Evolutionary conservation across 2,329 filamentous ascomycete genomes (phyloP), one percentile per base, ranked within the genome.

Genomic region (Phoma sp.): DNA sequence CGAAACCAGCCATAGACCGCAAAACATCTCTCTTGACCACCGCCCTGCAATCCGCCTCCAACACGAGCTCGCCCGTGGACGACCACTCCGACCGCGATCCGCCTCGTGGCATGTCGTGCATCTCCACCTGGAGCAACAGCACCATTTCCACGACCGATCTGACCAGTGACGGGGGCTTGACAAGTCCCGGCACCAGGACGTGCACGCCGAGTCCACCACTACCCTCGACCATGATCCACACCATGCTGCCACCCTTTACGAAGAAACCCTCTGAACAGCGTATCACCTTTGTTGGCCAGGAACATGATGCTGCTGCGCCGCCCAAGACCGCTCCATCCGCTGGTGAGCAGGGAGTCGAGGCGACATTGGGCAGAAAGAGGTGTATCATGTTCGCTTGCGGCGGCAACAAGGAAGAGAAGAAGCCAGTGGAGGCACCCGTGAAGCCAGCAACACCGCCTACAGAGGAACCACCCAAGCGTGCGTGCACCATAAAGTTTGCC

Each of bases 381-480:
- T 94, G 91, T 75, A 97, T 98, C 64, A 94, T 90, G 56, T 98
- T 98, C 74, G 92, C 92, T 31, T 98, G 94, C 73, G 88, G 85
- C 32, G 61, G 61, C 27, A 74, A 75, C 70, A 81, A 85, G 7
- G 77, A 78, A 24, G 67, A 75, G 27, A 81, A 79, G 61, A 74
- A 77, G 45, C 57, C 47, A 36, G 57, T 63, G 19, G 57, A 60
- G 37, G 55, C 56, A 37, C 40, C 65, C 6, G 29, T 60, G 8
- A 70, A 67, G 51, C 52, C 69, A 5, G 41, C 59, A n/a, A 60
- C 67, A 19, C 40, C 60, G 1, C 49, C 58, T 29, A 32, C 59
- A 10, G 58, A 69, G 22, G 75, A 76, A 41, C 75, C 78, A 9
- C 73, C 77, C 12, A 82, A 81, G 65, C 86, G 86, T 50, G 79